Base-by-base conservation (phyloP, 163 green algal genomes). In the Volvox carteri region DNA sequence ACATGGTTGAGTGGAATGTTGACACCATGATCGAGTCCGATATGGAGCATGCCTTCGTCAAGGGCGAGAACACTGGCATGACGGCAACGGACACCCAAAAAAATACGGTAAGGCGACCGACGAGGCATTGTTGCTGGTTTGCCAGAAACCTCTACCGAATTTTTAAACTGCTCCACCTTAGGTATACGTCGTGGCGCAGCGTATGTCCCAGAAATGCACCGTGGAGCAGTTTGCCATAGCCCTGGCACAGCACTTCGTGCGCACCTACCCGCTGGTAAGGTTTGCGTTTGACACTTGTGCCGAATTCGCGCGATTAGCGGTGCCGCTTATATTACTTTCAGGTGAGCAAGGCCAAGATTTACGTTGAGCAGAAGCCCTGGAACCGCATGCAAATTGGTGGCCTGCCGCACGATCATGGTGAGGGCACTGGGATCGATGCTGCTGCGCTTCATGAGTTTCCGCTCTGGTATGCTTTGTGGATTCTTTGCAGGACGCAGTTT, bases 11-110 rank as follows among this genome's bases (percentile, higher is more conserved):
- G 80, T 97, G 96, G 93, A 95, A 79, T 11, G 97, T 99, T 5
- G 56, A 94, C 86, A 96, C 94, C 6, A 96, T 97, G 94, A 91
- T 98, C 28, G 95, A 97, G 75, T 94, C 78, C 7, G 94, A 96
- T 78, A 98, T 99, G 96, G 95, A 93, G 54, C 95, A 98, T 83
- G 93, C 96, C 0, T 99, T 96, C 86, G 28, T 94, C 23, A 92
- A 94, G 86, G 93, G 92, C 6, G 78, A 91, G 73, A 96, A 96
- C 81, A 86, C 74, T 0, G 96, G 94, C 73, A 98, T 98, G 97
- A 99, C 96, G 1, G 91, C 97, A 23, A 99, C 97, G 0, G 97
- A 99, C 92, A 99, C 97, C 3, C 95, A 98, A 90, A 99, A 99
- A 88, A 99, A 99, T 88, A 96, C 93, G 48, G 96, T 97, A 78